Conservation (phyloP, 805 yeast species). For the Metschnikowia amazonensis region DNA sequence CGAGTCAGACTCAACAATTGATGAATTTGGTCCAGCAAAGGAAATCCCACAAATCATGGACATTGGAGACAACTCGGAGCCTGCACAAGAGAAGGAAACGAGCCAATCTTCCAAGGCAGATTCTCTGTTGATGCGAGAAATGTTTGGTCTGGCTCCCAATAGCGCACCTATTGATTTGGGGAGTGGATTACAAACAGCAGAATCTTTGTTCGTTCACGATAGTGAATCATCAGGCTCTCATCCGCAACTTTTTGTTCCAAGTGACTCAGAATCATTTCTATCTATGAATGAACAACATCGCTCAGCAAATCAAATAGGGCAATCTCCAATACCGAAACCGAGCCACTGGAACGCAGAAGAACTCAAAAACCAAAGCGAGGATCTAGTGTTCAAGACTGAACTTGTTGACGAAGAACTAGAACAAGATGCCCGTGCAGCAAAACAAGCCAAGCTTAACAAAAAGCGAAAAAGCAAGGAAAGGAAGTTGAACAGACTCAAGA, state of each 20-base stretch:
- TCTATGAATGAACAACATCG: neutral
- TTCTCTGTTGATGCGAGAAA: neutral
- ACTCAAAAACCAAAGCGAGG: neutral
- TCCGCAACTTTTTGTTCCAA: conserved; percentile 1
- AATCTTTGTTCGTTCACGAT: neutral
- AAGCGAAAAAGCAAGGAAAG: conserved; percentile 5
- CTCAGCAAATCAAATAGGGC: neutral
- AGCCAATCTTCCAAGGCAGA: neutral
- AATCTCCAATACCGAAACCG: no score
- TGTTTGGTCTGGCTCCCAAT: neutral
- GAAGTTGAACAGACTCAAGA: neutral
- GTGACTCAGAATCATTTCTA: neutral
- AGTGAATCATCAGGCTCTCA: neutral
- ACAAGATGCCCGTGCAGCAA: neutral
- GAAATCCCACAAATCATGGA: neutral
- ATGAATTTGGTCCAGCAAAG: neutral
- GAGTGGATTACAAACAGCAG: neutral
- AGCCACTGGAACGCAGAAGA: neutral
- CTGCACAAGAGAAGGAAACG: neutral
- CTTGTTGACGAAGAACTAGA: neutral
- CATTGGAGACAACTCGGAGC: neutral
- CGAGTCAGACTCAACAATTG: conserved; percentile 3
- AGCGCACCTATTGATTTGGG: neutral
- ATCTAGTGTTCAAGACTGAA: neutral
- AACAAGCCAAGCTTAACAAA: conserved; percentile 7